A percentile compares a stretch with the other conserved stretches of the same genome.
These are phyloP conservation scores for Trifolium repens DNA, from an alignment of 306 rosid species.

Conservation along the genomic window DNA sequence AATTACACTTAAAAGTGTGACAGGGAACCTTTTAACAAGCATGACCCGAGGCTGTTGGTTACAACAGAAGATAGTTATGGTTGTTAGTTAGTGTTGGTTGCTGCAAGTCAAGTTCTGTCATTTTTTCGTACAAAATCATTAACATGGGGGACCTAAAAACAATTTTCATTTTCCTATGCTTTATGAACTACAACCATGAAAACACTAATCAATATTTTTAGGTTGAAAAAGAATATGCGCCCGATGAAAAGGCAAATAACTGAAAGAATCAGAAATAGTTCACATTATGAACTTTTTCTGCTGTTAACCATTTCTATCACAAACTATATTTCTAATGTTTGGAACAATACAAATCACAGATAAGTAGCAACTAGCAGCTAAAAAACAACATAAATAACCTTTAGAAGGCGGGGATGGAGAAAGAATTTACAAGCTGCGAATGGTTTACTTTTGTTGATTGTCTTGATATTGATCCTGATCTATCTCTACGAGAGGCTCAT, in stretches of 20 bases:
- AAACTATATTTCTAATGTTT: slow-evolving; percentile 35
- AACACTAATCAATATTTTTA: background rate
- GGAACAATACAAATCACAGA: slow-evolving; percentile 46
- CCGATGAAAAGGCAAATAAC: background rate
- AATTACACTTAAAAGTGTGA: background rate
- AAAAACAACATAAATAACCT: slow-evolving; percentile 32
- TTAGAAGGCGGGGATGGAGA: slow-evolving; percentile 34
- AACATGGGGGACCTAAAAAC: background rate
- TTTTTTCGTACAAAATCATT: background rate
- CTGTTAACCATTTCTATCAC: slow-evolving; percentile 37
- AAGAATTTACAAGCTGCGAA: slow-evolving; percentile 60
- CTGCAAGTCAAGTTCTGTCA: slow-evolving; percentile 17
- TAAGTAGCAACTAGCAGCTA: slow-evolving; percentile 11
- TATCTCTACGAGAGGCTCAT: slow-evolving; percentile 75
- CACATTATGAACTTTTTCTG: slow-evolving; percentile 31
- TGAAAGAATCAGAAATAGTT: background rate
- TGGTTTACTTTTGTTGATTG: slow-evolving; percentile 51
- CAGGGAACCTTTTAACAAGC: slow-evolving; percentile 20
- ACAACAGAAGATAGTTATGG: background rate
- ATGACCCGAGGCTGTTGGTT: slow-evolving; percentile 29
- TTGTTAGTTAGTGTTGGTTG: slow-evolving; percentile 31
- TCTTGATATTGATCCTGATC: slow-evolving; percentile 49
- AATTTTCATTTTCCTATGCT: background rate
- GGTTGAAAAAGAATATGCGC: background rate
- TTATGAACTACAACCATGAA: background rate